Evolutionary conservation across 1,139 yeast genomes (phyloP), one percentile per base, ranked within the genome.

Genomic region (Yamadazyma siamensis): DNA sequence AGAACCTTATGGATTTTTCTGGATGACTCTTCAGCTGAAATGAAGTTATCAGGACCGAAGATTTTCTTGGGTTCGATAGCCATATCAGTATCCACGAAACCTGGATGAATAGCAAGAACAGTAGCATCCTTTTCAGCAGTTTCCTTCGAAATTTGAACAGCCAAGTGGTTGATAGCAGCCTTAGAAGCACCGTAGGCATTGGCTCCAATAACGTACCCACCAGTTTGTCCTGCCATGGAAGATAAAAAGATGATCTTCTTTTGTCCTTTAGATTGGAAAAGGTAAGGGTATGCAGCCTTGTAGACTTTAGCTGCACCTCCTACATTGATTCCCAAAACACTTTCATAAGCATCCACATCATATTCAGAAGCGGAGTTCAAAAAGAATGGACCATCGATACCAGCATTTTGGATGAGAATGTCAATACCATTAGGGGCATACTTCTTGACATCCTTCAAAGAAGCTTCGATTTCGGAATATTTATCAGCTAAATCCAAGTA

Each of bases 111-210:
- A 5, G 30, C 18, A 6, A 39, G 8, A 20, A 34, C 28, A 9
- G 24, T 23, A 2, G 42, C 35, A 4, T 29, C 21, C 10, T 32
- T 31, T 4, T 13, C 13, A 12, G 17, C 15, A 23, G 38, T 32
- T 21, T 40, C 43, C 4, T 14, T 13, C 4, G 38, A 31, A 13
- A 40, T 29, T 29, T 39, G 43, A 12, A 26, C 23, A 2, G 35
- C 41, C 16, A 37, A 35, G 17, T 34, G 35, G 20, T 40, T 36
- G 9, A 39, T 13, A 23, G 41, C 44, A 16, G 41, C 38, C 26
- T 40, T 40, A 6, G 44, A 40, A 13, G 37, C 39, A 22, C 46
- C 43, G 23, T 42, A 42, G n/a, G 30, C 36, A 31, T 42, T 39
- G 10, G 33, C 28, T 9, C 25, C 25, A 12, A 27, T 6, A 6